phyloP scores from a whole-genome alignment of 2,329 filamentous ascomycete genomes.

The Hymenoscyphus infarciens region DNA sequence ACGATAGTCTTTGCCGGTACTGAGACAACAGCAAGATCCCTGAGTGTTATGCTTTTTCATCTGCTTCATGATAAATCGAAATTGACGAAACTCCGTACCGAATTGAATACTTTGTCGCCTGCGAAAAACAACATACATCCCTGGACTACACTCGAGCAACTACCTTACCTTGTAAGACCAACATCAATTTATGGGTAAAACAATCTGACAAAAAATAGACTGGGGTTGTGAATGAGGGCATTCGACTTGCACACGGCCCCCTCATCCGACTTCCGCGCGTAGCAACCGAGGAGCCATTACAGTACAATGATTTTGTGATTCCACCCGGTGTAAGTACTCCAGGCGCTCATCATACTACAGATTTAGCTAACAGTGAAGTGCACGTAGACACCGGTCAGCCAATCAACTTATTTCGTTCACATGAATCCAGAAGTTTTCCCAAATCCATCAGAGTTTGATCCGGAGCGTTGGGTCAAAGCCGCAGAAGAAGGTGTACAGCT shows the following conservation, averaged over 20 bases:
- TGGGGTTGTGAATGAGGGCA: neutral
- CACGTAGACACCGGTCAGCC: constrained; percentile 21
- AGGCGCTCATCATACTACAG: neutral
- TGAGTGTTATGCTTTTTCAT: neutral
- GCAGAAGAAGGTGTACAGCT: constrained; percentile 19
- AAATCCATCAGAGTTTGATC: constrained; percentile 13
- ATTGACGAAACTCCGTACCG: neutral
- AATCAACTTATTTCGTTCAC: constrained; percentile 22
- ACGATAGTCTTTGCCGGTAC: neutral
- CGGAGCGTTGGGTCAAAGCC: constrained; percentile 28
- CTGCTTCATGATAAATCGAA: neutral
- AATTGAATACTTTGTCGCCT: neutral
- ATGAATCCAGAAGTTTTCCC: constrained; percentile 24
- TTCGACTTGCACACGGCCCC: constrained; percentile 17
- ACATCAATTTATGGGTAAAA: neutral
- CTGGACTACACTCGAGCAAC: neutral
- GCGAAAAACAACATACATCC: neutral
- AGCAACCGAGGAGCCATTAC: constrained; percentile 14
- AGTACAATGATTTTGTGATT: constrained; percentile 18
- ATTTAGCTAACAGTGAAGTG: neutral
- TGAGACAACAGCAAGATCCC: neutral
- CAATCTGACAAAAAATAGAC: neutral
- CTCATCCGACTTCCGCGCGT: constrained; percentile 18
- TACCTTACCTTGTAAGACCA: neutral
- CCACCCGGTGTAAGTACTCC: constrained; percentile 16